Evolutionary conservation across 352 stramenopile species (phyloP).

Genomic region (Phytophthora parvispora): DNA sequence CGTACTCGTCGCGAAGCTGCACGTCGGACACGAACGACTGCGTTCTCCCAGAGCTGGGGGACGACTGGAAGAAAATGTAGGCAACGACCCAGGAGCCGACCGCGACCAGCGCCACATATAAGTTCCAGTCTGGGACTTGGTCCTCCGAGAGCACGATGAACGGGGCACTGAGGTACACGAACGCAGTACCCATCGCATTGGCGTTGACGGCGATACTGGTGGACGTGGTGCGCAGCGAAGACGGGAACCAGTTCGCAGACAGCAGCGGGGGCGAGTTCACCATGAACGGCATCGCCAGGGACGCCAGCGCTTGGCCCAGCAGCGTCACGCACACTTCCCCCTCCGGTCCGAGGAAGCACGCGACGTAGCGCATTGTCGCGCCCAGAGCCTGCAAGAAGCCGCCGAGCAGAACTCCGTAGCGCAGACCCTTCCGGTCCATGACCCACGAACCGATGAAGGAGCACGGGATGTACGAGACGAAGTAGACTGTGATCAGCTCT

Average conservation of each 20-base stretch:
- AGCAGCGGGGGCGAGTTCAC: constrained; percentile 77
- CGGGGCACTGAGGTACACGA: constrained; percentile 60
- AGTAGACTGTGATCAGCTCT: constrained; percentile 79
- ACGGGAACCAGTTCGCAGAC: constrained; percentile 77
- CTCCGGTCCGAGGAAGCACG: constrained; percentile 25
- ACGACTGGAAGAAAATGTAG: constrained; percentile 51
- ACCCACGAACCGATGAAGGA: constrained; percentile 79
- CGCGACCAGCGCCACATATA: constrained; percentile 45
- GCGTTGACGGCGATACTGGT: constrained; percentile 78
- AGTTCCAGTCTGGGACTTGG: constrained; percentile 51
- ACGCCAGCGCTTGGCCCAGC: constrained; percentile 65
- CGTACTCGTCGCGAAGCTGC: constrained; percentile 67
- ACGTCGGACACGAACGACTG: constrained; percentile 57
- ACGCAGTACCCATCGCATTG: constrained; percentile 68
- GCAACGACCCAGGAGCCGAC: constrained; percentile 25
- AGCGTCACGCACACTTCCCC: constrained; percentile 49
- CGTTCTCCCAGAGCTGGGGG: constrained; percentile 30
- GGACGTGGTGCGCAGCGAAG: constrained; percentile 61
- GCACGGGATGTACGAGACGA: constrained; percentile 76
- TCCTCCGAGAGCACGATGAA: constrained; percentile 51
- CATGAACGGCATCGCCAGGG: constrained; percentile 83
- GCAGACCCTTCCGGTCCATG: constrained; percentile 75
- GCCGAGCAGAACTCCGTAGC: constrained; percentile 63
- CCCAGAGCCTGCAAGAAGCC: constrained; percentile 58
- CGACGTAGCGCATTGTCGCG: constrained; percentile 54